Percentiles rank a stretch among this genome's conserved stretches.
These are phyloP conservation scores for Geranium incanum DNA, from an alignment of 441 rosid species.

Conservation along the genomic window DNA sequence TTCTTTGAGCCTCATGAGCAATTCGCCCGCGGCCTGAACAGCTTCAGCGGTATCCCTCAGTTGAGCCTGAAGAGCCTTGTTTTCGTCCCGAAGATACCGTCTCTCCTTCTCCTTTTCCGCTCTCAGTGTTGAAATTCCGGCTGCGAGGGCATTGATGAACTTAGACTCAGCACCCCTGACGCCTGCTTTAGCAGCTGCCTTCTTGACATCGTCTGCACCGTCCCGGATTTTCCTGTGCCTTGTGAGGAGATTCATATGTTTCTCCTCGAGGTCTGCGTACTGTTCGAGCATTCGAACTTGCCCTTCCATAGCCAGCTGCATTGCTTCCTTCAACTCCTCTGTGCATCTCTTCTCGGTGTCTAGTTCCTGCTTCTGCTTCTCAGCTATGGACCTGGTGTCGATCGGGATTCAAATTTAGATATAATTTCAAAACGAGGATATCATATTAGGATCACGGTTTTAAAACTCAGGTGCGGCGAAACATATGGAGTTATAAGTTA, in stretches of 20 bases:
- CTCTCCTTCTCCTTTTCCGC: slow-evolving; percentile 82
- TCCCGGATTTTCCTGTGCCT: slow-evolving; percentile 86
- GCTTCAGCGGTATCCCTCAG: slow-evolving; percentile 96
- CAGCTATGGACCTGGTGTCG: slow-evolving; percentile 31
- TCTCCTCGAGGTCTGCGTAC: slow-evolving; percentile 92
- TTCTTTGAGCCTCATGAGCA: slow-evolving; percentile 88
- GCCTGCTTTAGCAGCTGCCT: slow-evolving; percentile 87
- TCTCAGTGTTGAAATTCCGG: slow-evolving; percentile 80
- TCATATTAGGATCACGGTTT: too few relatives aligned
- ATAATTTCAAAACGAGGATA: too few relatives aligned
- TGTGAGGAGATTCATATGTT: slow-evolving; percentile 80
- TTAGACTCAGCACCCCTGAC: slow-evolving; percentile 90
- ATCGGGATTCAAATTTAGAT: too few relatives aligned
- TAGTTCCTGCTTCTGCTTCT: slow-evolving; percentile 61
- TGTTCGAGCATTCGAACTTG: slow-evolving; percentile 96
- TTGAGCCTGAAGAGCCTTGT: slow-evolving; percentile 77
- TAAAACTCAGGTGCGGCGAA: too few relatives aligned
- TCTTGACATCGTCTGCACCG: slow-evolving; percentile 89
- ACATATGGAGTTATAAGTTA: too few relatives aligned
- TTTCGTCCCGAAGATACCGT: slow-evolving; percentile 78
- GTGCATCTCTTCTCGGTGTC: slow-evolving; percentile 75
- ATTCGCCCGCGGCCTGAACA: slow-evolving; percentile 93
- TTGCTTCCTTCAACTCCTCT: slow-evolving; percentile 80
- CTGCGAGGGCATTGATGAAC: slow-evolving; percentile 88
- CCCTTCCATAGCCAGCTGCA: slow-evolving; percentile 93